Conservation (phyloP, 1,284 basidiomycete genomes). For the Leccinum pseudoinsigne region DNA sequence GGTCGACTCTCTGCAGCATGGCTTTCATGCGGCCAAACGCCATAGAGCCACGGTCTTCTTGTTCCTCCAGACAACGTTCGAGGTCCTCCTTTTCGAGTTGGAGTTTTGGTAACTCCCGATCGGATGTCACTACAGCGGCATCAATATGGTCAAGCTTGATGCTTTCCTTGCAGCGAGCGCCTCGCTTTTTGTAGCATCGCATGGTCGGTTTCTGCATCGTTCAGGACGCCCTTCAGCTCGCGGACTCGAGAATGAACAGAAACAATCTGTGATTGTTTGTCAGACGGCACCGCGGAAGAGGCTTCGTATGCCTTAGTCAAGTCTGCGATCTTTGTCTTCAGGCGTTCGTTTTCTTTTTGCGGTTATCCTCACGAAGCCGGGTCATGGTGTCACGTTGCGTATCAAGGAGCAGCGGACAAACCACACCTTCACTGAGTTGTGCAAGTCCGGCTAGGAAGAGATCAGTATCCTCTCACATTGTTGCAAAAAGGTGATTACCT, state of each 20-base stretch:
- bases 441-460: conserved; percentile 60
- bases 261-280: conserved; percentile 84
- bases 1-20: too few species aligned
- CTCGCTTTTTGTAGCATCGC: conserved; percentile 79
- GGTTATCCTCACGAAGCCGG: conserved; percentile 75
- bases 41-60: conserved; percentile 70
- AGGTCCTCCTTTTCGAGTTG: conserved; percentile 80
- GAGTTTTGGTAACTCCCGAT: conserved; percentile 73
- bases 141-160: conserved; percentile 60
- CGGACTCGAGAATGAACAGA: conserved; percentile 82
- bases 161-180: conserved; percentile 45
- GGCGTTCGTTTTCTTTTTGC: conserved; percentile 77
- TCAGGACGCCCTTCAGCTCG: conserved; percentile 76
- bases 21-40: conserved; percentile 77
- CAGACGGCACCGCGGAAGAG: conserved; percentile 68
- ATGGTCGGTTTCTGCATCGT: conserved; percentile 83
- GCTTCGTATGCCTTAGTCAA: conserved; percentile 78
- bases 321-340: conserved; percentile 80
- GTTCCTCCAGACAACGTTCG: conserved; percentile 76
- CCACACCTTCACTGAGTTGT: conserved; percentile 71
- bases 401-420: neutral
- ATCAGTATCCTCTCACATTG: conserved; percentile 9
- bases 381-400: conserved; percentile 70
- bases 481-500: conserved; percentile 41
- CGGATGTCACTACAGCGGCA: conserved; percentile 48